Percentiles rank a stretch among this genome's conserved stretches.
phyloP scores from a whole-genome alignment of 306 rosid genomes.

The Trifolium subterraneum region DNA sequence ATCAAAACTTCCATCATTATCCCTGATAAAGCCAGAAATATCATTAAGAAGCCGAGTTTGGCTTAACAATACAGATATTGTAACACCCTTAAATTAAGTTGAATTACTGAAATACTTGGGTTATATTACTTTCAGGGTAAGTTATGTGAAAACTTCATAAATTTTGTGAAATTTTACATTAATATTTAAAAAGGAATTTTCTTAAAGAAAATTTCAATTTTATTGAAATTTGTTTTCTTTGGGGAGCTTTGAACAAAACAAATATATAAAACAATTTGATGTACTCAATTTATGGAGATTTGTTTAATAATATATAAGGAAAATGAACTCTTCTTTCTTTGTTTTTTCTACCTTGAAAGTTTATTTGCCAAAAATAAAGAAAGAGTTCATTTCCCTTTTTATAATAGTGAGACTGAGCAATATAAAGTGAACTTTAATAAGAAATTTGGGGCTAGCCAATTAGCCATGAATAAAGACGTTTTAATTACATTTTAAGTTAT shows the following conservation, averaged over 20 bases:
- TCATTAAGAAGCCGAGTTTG: not conserved
- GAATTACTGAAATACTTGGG: not conserved
- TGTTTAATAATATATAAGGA: too few species aligned
- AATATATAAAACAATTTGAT: not conserved
- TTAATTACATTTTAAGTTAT: too few species aligned
- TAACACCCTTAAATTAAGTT: not conserved
- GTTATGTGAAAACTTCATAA: not conserved
- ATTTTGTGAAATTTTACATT: not conserved
- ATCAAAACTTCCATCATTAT: not conserved
- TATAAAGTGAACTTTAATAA: too few species aligned
- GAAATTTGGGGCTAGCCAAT: too few species aligned
- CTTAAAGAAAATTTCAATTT: not conserved
- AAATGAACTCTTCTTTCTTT: too few species aligned
- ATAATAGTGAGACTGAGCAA: too few species aligned
- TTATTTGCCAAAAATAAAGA: too few species aligned
- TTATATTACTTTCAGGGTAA: not conserved
- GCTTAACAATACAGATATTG: not conserved
- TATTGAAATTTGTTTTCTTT: not conserved
- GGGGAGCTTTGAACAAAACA: not conserved
- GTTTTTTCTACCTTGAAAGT: too few species aligned
- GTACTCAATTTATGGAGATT: not conserved
- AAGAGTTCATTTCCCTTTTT: too few species aligned
- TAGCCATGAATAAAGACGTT: too few species aligned
- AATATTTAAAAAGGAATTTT: not conserved
- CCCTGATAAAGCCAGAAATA: too few species aligned